Base-by-base conservation (phyloP, 352 stramenopile genomes). In the Pythium volutum region DNA sequence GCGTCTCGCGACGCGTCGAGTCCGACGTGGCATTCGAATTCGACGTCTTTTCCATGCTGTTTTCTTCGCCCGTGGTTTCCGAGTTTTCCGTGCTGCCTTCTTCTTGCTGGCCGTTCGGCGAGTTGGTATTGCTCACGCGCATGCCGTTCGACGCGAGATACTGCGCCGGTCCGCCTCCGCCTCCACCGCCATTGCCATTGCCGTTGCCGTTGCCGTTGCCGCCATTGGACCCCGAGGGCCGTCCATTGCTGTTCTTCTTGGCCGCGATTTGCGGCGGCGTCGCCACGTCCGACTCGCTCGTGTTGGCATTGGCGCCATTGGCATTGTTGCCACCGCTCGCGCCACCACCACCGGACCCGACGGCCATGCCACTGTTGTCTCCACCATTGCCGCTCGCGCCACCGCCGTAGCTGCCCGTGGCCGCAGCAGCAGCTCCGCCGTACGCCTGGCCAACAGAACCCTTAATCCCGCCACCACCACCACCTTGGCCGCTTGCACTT, bases 31-130 rank as follows among this genome's bases (percentile, higher is more conserved):
- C 71, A 61, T 74, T 85, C 47, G 60, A 67, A 67, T 75, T 67
- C 50, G 81, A 80, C 62, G 29, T 33, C 29, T 84, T 86, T 48
- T 77, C 74, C 38, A 70, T 66, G 29, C 67, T 76, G 33, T 70
- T 71, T 48, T 89, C 82, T 62, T 91, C 79, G 47, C 79, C 79
- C 10, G 82, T 91, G n/a, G 82, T 91, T 69, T 91, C 82, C 20
- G 82, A 91, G 56, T 87, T 88, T 64, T 89, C 82, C 33, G 75
- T 89, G 50, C 76, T 89, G 43, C 83, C 70, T 42, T 69, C 68
- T 75, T 80, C 45, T 25, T 64, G 62, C 27, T 64, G 62, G 4
- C 55, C 62, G 26, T 29, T 61, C 2, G 62, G 55, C 12, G 34
- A 64, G 34, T 48, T 52, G 25, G 43, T 56, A 0, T 41, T 41